Percentiles rank a stretch among this genome's conserved stretches.
These are phyloP conservation scores for Lichtheimia hyalospora DNA, from an alignment of 371 early-diverging fungal genomes.

Conservation along the genomic window DNA sequence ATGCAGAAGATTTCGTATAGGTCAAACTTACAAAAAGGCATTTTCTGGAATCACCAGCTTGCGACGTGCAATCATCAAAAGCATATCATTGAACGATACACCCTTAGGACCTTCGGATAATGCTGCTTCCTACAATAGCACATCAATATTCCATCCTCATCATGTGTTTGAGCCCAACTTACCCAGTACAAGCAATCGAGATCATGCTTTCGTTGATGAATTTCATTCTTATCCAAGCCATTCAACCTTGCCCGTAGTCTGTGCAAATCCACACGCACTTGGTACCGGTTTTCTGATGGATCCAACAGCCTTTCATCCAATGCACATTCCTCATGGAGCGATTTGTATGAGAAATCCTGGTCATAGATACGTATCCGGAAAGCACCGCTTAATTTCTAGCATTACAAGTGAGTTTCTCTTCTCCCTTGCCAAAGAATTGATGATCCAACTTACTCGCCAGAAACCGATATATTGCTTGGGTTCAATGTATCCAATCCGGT, in stretches of 20 bases:
- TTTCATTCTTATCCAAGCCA: constrained; percentile 28
- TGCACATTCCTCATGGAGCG: constrained; percentile 23
- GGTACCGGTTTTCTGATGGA: constrained; percentile 19
- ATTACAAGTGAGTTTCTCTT: no score
- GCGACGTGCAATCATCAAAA: constrained; percentile 56
- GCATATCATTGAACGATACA: constrained; percentile 62
- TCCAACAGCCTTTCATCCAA: constrained; percentile 6
- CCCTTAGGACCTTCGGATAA: constrained; percentile 40
- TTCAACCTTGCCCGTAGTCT: constrained; percentile 16
- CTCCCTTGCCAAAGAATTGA: no score
- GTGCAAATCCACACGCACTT: constrained; percentile 24
- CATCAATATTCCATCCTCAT: neutral
- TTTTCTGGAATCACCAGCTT: constrained; percentile 60
- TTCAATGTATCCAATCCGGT: constrained; percentile 55
- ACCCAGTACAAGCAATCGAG: constrained; percentile 50
- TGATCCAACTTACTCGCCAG: constrained; percentile 34
- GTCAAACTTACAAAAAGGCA: constrained; percentile 40
- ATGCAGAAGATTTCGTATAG: neutral
- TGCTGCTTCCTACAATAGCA: constrained; percentile 31
- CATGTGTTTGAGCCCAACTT: neutral
- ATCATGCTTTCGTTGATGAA: constrained; percentile 35
- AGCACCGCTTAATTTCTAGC: constrained; percentile 38
- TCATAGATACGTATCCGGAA: constrained; percentile 42
- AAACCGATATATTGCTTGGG: constrained; percentile 49
- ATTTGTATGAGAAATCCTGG: constrained; percentile 35